phyloP scores from a whole-genome alignment of 352 stramenopile species.

The Phytopythium boreale region DNA sequence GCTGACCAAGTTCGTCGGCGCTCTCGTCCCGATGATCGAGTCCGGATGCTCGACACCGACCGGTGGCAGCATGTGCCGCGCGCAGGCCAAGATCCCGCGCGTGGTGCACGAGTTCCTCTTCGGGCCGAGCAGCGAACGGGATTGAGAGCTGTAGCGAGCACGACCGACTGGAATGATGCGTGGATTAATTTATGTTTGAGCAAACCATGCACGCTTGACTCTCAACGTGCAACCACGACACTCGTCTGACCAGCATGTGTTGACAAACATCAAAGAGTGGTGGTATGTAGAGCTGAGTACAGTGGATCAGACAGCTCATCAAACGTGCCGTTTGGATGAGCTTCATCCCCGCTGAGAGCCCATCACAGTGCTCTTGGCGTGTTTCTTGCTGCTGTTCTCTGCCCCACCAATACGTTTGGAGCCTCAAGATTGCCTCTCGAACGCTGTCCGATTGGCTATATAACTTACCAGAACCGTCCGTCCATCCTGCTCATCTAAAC shows the following conservation, averaged over 20 bases:
- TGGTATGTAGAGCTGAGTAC: background rate
- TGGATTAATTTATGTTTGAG: background rate
- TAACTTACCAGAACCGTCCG: no score
- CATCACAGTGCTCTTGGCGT: background rate
- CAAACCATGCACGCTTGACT: background rate
- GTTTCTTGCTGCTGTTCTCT: background rate
- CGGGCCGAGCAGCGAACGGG: background rate
- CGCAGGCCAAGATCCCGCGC: slow-evolving; percentile 12
- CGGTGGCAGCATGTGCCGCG: slow-evolving; percentile 8
- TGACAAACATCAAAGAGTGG: background rate
- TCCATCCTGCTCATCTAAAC: background rate
- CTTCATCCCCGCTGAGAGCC: background rate
- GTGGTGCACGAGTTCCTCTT: slow-evolving; percentile 27
- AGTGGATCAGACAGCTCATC: background rate
- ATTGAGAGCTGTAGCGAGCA: background rate
- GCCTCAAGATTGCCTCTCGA: no score
- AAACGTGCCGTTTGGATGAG: slow-evolving; percentile 1
- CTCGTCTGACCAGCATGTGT: background rate
- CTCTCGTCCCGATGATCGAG: slow-evolving; percentile 10
- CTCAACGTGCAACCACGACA: no score
- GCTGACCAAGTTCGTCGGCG: slow-evolving; percentile 12
- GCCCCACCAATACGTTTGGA: background rate
- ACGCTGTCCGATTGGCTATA: no score
- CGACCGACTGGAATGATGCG: background rate
- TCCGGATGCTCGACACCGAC: slow-evolving; percentile 6